These are phyloP conservation scores for Ampelomyces quisqualis DNA, from an alignment of 2,329 filamentous ascomycete species.

Conservation along the genomic window DNA sequence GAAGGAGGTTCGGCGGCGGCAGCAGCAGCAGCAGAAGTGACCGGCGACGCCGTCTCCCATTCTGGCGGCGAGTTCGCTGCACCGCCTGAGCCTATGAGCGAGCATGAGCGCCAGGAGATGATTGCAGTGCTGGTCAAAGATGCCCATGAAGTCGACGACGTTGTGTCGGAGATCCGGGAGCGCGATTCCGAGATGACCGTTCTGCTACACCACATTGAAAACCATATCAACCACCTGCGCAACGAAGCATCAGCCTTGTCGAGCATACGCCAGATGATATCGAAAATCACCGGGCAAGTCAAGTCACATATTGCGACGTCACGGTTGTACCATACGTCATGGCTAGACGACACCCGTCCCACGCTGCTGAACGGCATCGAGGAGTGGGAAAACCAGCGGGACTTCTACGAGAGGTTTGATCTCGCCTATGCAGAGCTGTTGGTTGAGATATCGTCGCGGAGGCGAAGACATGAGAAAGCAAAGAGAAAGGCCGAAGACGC, in stretches of 20 bases:
- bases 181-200: slow-evolving; percentile 75
- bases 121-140: slow-evolving; percentile 75
- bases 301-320: slow-evolving; percentile 65
- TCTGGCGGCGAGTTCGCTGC: slow-evolving; percentile 32
- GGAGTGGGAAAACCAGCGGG: slow-evolving; percentile 73
- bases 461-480: slow-evolving; percentile 71
- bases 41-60: slow-evolving; percentile 37
- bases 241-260: slow-evolving; percentile 60
- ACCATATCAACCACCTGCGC: slow-evolving; percentile 61
- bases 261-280: slow-evolving; percentile 65
- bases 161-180: slow-evolving; percentile 69
- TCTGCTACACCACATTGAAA: slow-evolving; percentile 63
- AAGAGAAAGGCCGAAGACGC: slow-evolving; percentile 75
- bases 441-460: slow-evolving; percentile 77
- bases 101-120: slow-evolving; percentile 79
- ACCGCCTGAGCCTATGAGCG: slow-evolving; percentile 68
- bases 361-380: slow-evolving; percentile 66
- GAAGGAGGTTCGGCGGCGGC: slow-evolving; percentile 60
- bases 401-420: slow-evolving; percentile 86
- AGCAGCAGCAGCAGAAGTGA: slow-evolving; percentile 36
- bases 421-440: slow-evolving; percentile 81
- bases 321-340: slow-evolving; percentile 62
- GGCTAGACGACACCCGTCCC: slow-evolving; percentile 69
- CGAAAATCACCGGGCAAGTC: slow-evolving; percentile 66
- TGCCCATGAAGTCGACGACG: slow-evolving; percentile 62